phyloP scores from a whole-genome alignment of 1,284 basidiomycete genomes.

The Neolentinus lepideus region DNA sequence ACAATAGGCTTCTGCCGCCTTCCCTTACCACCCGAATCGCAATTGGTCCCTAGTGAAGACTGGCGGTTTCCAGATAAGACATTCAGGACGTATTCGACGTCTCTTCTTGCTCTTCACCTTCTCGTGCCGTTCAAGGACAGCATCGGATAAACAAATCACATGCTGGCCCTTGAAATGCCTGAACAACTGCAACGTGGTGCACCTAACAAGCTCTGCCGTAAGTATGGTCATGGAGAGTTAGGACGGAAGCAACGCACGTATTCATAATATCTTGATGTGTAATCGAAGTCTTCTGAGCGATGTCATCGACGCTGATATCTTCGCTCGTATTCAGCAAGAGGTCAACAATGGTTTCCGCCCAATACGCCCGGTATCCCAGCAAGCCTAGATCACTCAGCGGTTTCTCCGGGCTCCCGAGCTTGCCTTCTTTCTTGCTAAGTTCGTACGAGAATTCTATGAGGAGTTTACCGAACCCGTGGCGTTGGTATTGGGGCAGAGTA shows the following conservation, averaged over 20 bases:
- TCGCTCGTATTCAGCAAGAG: slow-evolving; percentile 69
- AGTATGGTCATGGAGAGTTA: slow-evolving; percentile 12
- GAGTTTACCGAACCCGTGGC: slow-evolving; percentile 91
- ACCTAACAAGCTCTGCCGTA: slow-evolving; percentile 39
- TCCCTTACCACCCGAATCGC: slow-evolving; percentile 73
- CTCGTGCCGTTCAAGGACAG: slow-evolving; percentile 87
- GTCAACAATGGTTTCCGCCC: slow-evolving; percentile 96
- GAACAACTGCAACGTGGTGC: slow-evolving; percentile 91
- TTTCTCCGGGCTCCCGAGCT: slow-evolving; percentile 96
- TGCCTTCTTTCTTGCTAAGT: slow-evolving; percentile 93
- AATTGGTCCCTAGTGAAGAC: slow-evolving; percentile 88
- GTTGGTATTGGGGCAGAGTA: slow-evolving; percentile 95
- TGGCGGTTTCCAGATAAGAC: slow-evolving; percentile 90
- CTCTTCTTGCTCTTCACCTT: slow-evolving; percentile 78
- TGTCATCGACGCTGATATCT: slow-evolving; percentile 93
- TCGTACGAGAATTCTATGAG: slow-evolving; percentile 99
- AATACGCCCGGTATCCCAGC: slow-evolving; percentile 92
- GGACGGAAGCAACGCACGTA: slow-evolving; percentile 59
- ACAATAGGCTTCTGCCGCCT: slow-evolving; percentile 7
- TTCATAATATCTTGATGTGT: slow-evolving; percentile 97
- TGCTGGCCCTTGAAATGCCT: slow-evolving; percentile 96
- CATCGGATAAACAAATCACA: slow-evolving; percentile 88
- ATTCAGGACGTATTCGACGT: slow-evolving; percentile 75
- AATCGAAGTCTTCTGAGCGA: slow-evolving; percentile 95
- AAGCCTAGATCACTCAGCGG: slow-evolving; percentile 94